Base-by-base conservation (phyloP, 495 filamentous ascomycete species). In the Aspergillus funiculosus region DNA sequence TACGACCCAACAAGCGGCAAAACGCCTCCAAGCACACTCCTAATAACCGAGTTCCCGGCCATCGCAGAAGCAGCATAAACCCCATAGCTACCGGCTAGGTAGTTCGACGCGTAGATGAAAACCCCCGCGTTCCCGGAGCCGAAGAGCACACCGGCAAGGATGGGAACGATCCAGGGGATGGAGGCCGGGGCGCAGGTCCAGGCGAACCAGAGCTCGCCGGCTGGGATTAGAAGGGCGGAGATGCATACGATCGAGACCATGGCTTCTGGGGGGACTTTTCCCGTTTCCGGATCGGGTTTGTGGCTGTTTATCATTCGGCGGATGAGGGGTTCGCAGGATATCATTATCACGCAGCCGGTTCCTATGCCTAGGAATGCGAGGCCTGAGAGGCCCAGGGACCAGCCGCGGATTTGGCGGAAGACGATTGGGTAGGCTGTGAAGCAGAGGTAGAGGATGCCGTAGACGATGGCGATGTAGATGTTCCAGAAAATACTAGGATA, bases 341-440 rank as follows among this genome's bases (percentile, higher is more conserved):
- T 86, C 21, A 74, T 75, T 17, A 83, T 47, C 19, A 85, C 65
- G 22, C 75, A 77, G 35, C 87, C 87, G 35, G 79, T 61, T 13
- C 84, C 85, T 43, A 94, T 88, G 8, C 87, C 87, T 1, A 77
- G 54, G 59, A 89, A 94, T 6, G 83, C 68, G 3, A 94, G 77
- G 1, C 87, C 87, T 0, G 78, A 76, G 25, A 84, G 59, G n/a
- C 82, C 79, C 1, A 76, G 65, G 0, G 72, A 72, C 87, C 87
- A 94, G 35, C 82, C 82, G 10, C 87, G 82, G 39, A 84, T 67
- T 6, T 82, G 60, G 6, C 74, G 70, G 64, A 91, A 94, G 43
- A 90, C 80, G 32, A 91, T 81, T 1, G 88, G 88, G 50, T 81
- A 83, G 7, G 85, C 83, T 13, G 87, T 79, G 66, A 94, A 95